Base-by-base conservation (phyloP, 495 filamentous ascomycete species). In the Ascobolus immersus region DNA sequence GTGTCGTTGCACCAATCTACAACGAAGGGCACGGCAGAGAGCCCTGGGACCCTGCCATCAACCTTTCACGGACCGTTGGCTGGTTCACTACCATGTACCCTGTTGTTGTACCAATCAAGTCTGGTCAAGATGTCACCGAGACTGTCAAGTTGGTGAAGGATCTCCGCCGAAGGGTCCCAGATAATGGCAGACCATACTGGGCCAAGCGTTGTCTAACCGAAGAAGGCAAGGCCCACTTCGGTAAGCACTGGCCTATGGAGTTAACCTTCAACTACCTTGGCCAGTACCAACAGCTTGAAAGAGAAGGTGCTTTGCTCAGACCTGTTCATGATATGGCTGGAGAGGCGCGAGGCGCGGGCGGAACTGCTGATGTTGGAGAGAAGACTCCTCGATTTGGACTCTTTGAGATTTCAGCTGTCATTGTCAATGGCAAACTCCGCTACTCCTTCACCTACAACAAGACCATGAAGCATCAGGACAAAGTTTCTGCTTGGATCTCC, bases 71-170 rank as follows among this genome's bases (percentile, higher is more conserved):
- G 17, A 70, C 66, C 7, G 57, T 70, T 5, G 67, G 67, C 5
- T 71, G 67, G 67, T 71, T 71, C 40, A 71, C 65, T 1, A 59
- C 61, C 2, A 44, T 70, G 18, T 57, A 59, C 30, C 65, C 67
- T 0, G 50, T 69, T 8, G 67, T 66, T 71, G 70, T 40, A 71
- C 6, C 23, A 26, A 19, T 41, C 15, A 8, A 15, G 11, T 4
- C 34, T 17, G 0, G 27, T 17, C 5, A 33, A 7, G 44, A 44
- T 27, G 37, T 59, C 18, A 25, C 49, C 24, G 52, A 57, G 20
- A 56, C 49, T 1, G 36, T 64, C 44, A 58, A 54, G 33, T 52
- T 45, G 15, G 53, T 60, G 21, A 66, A 65, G 36, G 60, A 64
- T 39, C 50, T 44, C 18, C 47, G 58, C 17, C 50, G 58, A 12